Evolutionary conservation across 2,329 filamentous ascomycete species (phyloP).

Genomic region (Pseudocercospora fijiensis): DNA sequence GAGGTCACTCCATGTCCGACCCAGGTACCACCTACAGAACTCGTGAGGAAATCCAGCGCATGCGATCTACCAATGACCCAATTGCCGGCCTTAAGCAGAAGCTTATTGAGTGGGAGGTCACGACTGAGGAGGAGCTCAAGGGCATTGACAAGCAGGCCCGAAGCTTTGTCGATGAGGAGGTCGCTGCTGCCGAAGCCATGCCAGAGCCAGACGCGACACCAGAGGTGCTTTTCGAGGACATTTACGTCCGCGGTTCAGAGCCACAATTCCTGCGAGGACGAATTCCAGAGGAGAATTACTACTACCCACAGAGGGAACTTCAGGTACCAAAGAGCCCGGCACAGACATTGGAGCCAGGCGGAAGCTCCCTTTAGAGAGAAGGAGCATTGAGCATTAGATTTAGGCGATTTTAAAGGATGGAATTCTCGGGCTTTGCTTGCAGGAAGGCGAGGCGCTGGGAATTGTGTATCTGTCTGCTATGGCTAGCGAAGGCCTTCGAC

Average conservation of each 20-base stretch:
- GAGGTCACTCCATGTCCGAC: conserved; percentile 99
- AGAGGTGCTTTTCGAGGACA: conserved; percentile 91
- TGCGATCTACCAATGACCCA: conserved; percentile 97
- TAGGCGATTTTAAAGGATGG: conserved; percentile 10
- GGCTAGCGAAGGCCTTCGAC: conserved; percentile 3
- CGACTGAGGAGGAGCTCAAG: conserved; percentile 94
- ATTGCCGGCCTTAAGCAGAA: conserved; percentile 98
- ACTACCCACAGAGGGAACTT: conserved; percentile 50
- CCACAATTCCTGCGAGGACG: conserved; percentile 84
- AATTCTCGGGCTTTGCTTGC: conserved; percentile 10
- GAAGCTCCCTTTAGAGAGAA: conserved; percentile 18
- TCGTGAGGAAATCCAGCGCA: conserved; percentile 98
- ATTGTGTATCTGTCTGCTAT: conserved; percentile 14
- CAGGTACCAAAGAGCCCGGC: conserved; percentile 34
- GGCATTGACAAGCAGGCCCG: conserved; percentile 90
- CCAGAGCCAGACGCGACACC: conserved; percentile 71
- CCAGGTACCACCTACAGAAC: conserved; percentile 97
- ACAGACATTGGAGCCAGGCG: conserved; percentile 28
- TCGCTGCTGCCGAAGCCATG: conserved; percentile 88
- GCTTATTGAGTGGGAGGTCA: conserved; percentile 91
- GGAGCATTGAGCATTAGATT: conserved; percentile 9
- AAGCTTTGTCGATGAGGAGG: conserved; percentile 81
- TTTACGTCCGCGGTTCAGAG: conserved; percentile 87
- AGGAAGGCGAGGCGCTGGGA: conserved; percentile 16
- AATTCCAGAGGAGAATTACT: conserved; percentile 89